These are phyloP conservation scores for Lithocarpus polystachyus DNA, from an alignment of 306 rosid genomes.

Conservation along the genomic window DNA sequence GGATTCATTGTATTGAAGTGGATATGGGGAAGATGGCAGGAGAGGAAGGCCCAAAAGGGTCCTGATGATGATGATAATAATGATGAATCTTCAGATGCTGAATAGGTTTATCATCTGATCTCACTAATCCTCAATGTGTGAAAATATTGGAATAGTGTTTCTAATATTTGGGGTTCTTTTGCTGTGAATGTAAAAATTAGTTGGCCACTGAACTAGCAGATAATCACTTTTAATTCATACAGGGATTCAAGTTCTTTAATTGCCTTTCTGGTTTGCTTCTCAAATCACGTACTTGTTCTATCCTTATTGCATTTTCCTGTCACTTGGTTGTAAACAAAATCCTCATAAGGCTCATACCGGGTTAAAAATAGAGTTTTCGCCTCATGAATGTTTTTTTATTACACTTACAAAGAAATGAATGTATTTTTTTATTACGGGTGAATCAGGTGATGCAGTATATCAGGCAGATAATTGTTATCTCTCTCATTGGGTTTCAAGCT, in stretches of 20 bases:
- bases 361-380: not conserved
- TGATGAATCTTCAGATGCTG: constrained; percentile 15
- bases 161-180: not conserved
- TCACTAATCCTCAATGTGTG: not conserved
- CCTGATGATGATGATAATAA: constrained; percentile 46
- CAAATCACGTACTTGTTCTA: not conserved
- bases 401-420: too few relatives aligned
- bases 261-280: not conserved
- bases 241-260: not conserved
- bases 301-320: not conserved
- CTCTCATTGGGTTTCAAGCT: not conserved
- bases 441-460: not conserved
- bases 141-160: not conserved
- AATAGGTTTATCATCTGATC: constrained; percentile 24
- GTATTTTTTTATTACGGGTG: too few relatives aligned
- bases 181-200: not conserved
- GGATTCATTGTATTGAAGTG: constrained; percentile 61
- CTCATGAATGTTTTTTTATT: not conserved
- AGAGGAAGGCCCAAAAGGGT: constrained; percentile 51
- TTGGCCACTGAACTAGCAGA: not conserved
- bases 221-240: not conserved
- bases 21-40: constrained; percentile 88
- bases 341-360: not conserved
- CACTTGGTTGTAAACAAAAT: not conserved
- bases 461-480: not conserved